phyloP scores from a whole-genome alignment of 495 filamentous ascomycete species.

The Penicillium malachiteum region DNA sequence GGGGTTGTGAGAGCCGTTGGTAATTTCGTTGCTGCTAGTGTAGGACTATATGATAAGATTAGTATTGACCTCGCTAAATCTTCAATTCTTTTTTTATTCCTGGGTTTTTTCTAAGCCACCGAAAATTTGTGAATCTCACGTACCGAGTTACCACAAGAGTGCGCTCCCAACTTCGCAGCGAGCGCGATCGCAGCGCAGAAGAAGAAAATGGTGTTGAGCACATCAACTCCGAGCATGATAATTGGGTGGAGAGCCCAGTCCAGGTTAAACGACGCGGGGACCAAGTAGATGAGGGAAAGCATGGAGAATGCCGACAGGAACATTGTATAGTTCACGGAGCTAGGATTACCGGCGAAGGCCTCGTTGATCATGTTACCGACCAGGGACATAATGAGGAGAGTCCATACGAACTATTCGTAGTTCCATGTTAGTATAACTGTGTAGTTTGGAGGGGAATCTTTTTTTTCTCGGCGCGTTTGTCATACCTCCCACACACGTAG shows the following conservation, averaged over 20 bases:
- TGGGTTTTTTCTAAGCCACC: not conserved
- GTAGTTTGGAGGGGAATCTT: not conserved
- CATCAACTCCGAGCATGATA: slow-evolving; percentile 56
- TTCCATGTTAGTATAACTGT: not conserved
- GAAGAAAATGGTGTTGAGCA: slow-evolving; percentile 63
- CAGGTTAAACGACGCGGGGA: slow-evolving; percentile 52
- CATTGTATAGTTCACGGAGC: slow-evolving; percentile 61
- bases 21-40: slow-evolving; percentile 55
- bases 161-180: slow-evolving; percentile 56
- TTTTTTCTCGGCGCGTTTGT: not conserved
- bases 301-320: slow-evolving; percentile 65
- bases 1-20: slow-evolving; percentile 54
- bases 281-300: slow-evolving; percentile 61
- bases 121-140: slow-evolving; percentile 15
- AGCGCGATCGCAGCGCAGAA: slow-evolving; percentile 64
- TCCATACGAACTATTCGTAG: slow-evolving; percentile 57
- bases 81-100: not conserved
- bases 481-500: slow-evolving; percentile 43
- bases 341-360: slow-evolving; percentile 54
- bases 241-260: slow-evolving; percentile 52
- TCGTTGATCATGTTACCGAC: slow-evolving; percentile 67
- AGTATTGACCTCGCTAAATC: not conserved
- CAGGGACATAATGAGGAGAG: slow-evolving; percentile 65
- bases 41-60: slow-evolving; percentile 34
- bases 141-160: slow-evolving; percentile 64